Percentiles rank a stretch among this genome's conserved stretches.
Conservation (phyloP, 352 stramenopile genomes). For the Pythium volutum region DNA sequence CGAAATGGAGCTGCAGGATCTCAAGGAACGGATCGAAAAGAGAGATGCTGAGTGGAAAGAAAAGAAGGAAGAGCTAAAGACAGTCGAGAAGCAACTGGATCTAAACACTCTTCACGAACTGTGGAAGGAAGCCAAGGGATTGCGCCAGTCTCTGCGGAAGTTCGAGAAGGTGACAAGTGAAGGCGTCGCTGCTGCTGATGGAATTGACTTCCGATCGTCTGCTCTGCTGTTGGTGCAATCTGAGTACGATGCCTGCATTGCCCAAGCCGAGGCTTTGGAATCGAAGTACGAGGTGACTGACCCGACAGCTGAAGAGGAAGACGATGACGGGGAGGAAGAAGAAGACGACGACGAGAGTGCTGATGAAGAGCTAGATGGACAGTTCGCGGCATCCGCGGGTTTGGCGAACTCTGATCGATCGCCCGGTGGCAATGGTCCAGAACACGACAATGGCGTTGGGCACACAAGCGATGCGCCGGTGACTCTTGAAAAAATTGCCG, state of each 20-base stretch:
- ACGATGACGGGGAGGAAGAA: constrained; percentile 41
- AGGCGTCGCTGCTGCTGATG: constrained; percentile 43
- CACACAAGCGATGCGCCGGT: constrained; percentile 28
- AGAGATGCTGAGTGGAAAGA: constrained; percentile 62
- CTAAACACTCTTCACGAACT: constrained; percentile 63
- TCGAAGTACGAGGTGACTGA: constrained; percentile 71
- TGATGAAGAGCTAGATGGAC: constrained; percentile 36
- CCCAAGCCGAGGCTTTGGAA: constrained; percentile 59
- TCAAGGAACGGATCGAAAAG: constrained; percentile 72
- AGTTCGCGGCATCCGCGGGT: constrained; percentile 6
- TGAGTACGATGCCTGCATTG: constrained; percentile 68
- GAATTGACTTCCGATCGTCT: constrained; percentile 64
- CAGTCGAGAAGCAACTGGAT: constrained; percentile 74
- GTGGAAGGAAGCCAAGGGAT: constrained; percentile 69
- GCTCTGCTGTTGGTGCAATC: constrained; percentile 70
- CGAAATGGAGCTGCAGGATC: constrained; percentile 79
- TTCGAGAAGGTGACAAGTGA: constrained; percentile 74
- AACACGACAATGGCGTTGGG: constrained; percentile 24
- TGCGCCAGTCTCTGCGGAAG: constrained; percentile 55
- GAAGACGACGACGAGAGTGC: constrained; percentile 46
- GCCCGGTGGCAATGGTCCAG: constrained; percentile 5
- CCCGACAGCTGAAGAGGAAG: constrained; percentile 47
- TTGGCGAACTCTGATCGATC: constrained; percentile 7
- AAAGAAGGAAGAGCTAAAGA: constrained; percentile 74
- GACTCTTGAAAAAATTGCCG: constrained; percentile 51